Conservation (phyloP, 257 asterid species). For the Petunia secreta region DNA sequence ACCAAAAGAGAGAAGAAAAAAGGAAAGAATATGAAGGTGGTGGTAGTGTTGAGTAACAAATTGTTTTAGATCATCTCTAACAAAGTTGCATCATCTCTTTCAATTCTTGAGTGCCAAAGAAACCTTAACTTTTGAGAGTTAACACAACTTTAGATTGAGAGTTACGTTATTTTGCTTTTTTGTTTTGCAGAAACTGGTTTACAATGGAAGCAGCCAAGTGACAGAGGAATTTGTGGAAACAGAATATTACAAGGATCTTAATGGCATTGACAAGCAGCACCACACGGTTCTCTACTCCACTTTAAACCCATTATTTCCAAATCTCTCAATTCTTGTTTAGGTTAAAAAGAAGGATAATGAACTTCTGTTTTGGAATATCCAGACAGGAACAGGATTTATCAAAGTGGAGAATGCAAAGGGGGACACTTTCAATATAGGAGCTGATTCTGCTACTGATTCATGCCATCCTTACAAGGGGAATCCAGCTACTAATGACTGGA, state of each 20-base stretch:
- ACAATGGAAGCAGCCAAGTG: conserved; percentile 46
- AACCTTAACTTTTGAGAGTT: no score
- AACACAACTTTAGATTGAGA: neutral
- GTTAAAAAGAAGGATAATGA: neutral
- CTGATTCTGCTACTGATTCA: conserved; percentile 58
- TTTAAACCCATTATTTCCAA: neutral
- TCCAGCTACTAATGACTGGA: conserved; percentile 99
- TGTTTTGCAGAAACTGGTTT: conserved; percentile 60
- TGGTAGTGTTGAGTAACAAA: no score
- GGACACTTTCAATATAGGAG: conserved; percentile 46
- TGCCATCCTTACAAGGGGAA: conserved; percentile 63
- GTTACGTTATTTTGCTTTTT: neutral
- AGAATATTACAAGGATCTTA: conserved; percentile 85
- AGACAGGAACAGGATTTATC: conserved; percentile 97
- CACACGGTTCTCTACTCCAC: conserved; percentile 64
- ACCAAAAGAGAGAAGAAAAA: no score
- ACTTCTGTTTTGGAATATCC: neutral
- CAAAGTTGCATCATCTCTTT: neutral
- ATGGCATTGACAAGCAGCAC: conserved; percentile 73
- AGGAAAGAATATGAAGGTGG: no score
- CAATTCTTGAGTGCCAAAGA: neutral
- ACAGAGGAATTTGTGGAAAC: conserved; percentile 80
- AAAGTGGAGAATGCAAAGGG: conserved; percentile 47
- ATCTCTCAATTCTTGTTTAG: neutral
- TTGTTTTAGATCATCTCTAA: no score